Percentiles rank a stretch among this genome's conserved stretches.
phyloP scores from a whole-genome alignment of 1,139 yeast species.

The Debaryomyces subglobosus region DNA sequence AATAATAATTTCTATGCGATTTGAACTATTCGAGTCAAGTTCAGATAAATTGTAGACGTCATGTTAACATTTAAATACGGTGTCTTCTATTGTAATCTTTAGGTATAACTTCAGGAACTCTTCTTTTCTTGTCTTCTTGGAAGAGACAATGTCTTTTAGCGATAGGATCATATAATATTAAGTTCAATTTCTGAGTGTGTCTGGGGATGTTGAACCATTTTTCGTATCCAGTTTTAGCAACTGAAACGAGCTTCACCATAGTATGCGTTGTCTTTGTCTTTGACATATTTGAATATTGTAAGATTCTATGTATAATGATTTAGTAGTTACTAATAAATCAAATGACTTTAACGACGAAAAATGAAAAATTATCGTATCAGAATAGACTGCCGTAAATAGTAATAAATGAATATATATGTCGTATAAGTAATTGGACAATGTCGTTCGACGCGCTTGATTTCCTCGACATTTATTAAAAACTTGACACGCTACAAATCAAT shows the following conservation, averaged over 20 bases:
- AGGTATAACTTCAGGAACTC: conserved; percentile 65
- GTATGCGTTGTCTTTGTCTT: conserved; percentile 48
- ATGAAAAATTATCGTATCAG: not conserved
- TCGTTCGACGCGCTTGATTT: conserved; percentile 5
- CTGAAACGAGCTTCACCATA: conserved; percentile 64
- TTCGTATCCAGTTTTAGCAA: conserved; percentile 86
- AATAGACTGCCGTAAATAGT: not conserved
- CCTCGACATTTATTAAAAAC: conserved; percentile 5
- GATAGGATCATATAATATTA: conserved; percentile 86
- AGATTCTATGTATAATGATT: not conserved
- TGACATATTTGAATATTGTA: conserved; percentile 34
- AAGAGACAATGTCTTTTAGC: conserved; percentile 78
- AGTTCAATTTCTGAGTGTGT: conserved; percentile 75
- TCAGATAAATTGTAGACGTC: not conserved
- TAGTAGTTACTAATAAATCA: not conserved
- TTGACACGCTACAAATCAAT: conserved; percentile 10
- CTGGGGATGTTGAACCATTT: conserved; percentile 83
- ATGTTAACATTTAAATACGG: conserved; percentile 14
- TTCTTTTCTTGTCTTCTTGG: conserved; percentile 84
- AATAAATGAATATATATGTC: not conserved
- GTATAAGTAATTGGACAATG: not conserved
- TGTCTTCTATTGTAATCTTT: conserved; percentile 63
- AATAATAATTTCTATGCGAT: conserved; percentile 2
- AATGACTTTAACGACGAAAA: not conserved
- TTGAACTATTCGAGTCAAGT: not conserved